Conservation (phyloP, 345 rosid species). For the Syzygium aromaticum region DNA sequence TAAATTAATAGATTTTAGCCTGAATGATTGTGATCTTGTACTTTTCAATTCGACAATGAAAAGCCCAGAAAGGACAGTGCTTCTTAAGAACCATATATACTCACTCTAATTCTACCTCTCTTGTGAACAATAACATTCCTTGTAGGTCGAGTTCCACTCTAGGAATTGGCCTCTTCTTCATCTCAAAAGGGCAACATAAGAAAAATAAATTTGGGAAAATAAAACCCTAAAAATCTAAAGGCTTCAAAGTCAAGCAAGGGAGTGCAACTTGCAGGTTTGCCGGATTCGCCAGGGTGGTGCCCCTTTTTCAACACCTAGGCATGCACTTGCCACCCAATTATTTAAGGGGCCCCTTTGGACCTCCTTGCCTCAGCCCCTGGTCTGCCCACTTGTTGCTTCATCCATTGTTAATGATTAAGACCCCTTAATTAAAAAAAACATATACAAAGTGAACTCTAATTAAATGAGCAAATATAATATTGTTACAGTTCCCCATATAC, state of each 20-base stretch:
- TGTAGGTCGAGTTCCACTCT: too few species aligned
- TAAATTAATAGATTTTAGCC: too few species aligned
- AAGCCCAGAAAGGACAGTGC: background rate
- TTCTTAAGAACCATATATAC: background rate
- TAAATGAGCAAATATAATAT: background rate
- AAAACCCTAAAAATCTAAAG: background rate
- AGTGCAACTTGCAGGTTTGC: background rate
- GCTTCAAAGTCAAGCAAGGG: background rate
- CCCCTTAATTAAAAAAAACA: background rate
- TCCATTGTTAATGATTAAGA: background rate
- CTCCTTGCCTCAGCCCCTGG: background rate
- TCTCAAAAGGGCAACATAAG: background rate
- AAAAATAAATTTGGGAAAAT: background rate
- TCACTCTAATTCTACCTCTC: background rate
- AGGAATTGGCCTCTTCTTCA: background rate
- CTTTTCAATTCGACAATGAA: background rate
- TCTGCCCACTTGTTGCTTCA: constrained; percentile 12
- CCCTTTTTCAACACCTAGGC: background rate
- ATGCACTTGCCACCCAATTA: background rate
- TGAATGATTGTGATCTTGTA: background rate
- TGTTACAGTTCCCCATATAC: background rate
- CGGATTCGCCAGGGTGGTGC: background rate
- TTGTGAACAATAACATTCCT: background rate
- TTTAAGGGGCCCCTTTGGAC: background rate
- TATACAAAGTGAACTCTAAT: background rate